These are phyloP conservation scores for Trichosanthes truncata DNA, from an alignment of 306 rosid genomes.

Conservation along the genomic window DNA sequence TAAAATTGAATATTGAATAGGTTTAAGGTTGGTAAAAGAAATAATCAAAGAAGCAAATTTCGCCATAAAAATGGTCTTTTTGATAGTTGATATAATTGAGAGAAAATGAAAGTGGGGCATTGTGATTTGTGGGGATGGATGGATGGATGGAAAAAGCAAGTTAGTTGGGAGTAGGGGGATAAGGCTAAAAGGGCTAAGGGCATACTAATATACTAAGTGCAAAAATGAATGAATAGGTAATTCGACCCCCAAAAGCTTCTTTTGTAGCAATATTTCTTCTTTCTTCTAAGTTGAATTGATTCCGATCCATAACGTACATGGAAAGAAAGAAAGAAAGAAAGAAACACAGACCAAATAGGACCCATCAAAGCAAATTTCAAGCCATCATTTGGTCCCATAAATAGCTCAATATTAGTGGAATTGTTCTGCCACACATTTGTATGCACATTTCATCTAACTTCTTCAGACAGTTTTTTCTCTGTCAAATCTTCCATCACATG, in stretches of 20 bases:
- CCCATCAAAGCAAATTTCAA: conserved; percentile 25
- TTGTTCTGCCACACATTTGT: not conserved
- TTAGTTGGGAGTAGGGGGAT: not conserved
- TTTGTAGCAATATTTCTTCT: conserved; percentile 7
- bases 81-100: not conserved
- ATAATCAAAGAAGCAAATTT: not conserved
- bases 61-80: not conserved
- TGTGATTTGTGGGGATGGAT: not conserved
- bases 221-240: not conserved
- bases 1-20: not conserved
- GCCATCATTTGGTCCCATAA: not conserved
- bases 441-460: not conserved
- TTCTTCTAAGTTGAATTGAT: conserved; percentile 5
- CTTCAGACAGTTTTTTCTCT: not conserved
- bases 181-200: not conserved
- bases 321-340: conserved; percentile 1
- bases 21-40: not conserved
- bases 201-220: not conserved
- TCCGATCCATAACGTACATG: not conserved
- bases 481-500: conserved; percentile 2
- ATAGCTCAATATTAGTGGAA: not conserved
- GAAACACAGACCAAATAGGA: conserved; percentile 24
- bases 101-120: not conserved
- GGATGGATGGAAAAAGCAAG: not conserved
- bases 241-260: not conserved